These are phyloP conservation scores for Pseudonitzschia pungens DNA, from an alignment of 108 stramenopile species.

Conservation along the genomic window DNA sequence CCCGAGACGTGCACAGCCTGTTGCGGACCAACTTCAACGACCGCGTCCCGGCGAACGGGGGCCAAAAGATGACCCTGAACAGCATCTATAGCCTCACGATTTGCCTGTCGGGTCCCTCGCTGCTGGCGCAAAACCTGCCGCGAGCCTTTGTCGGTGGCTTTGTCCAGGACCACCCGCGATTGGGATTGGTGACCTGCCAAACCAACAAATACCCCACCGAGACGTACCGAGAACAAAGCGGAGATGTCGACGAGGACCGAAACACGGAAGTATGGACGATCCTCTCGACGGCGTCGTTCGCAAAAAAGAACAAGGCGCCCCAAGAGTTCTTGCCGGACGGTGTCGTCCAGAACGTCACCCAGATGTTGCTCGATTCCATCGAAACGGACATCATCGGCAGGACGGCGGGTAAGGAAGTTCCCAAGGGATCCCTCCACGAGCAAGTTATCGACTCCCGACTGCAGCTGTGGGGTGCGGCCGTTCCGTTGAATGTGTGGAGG, in stretches of 20 bases:
- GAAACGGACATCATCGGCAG: conserved; percentile 40
- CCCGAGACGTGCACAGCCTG: conserved; percentile 62
- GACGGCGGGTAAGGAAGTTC: conserved; percentile 1
- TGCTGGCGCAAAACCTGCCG: conserved; percentile 31
- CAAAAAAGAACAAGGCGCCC: conserved; percentile 74
- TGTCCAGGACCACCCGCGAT: conserved; percentile 62
- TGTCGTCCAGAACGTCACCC: conserved; percentile 50
- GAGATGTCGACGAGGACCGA: conserved; percentile 8
- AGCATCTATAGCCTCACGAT: conserved; percentile 70
- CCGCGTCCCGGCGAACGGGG: conserved; percentile 59
- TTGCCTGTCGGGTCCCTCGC: conserved; percentile 37
- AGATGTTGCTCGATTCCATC: conserved; percentile 48
- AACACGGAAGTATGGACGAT: conserved; percentile 75
- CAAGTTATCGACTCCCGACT: conserved; percentile 43
- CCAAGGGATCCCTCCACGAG: background rate
- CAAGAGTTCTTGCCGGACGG: conserved; percentile 80
- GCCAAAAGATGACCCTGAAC: conserved; percentile 82
- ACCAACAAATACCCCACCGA: conserved; percentile 56
- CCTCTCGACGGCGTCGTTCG: conserved; percentile 75
- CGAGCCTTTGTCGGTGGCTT: conserved; percentile 49
- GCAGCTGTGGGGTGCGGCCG: conserved; percentile 89
- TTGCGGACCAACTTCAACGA: conserved; percentile 73
- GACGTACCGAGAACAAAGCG: conserved; percentile 20
- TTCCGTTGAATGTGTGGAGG: conserved; percentile 78
- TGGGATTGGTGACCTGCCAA: conserved; percentile 64